Conservation (phyloP, 192 early-diverging fungal genomes). For the Glomus cerebriforme region DNA sequence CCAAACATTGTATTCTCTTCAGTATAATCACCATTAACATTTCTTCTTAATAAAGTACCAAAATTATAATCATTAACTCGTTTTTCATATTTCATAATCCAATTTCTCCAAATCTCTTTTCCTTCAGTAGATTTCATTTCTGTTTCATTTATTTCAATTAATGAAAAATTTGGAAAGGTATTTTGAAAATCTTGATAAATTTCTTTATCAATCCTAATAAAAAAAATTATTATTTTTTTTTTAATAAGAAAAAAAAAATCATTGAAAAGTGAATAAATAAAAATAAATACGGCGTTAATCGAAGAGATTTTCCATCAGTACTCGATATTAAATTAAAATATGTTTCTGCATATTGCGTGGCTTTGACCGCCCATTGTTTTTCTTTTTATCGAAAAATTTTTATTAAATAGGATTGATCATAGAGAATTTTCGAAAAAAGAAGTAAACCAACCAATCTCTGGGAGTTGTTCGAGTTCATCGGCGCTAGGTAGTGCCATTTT, state of each 20-base stretch:
- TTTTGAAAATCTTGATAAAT: conserved; percentile 75
- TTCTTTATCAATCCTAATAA: conserved; percentile 76
- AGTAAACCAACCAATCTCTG: background rate
- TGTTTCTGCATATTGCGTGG: conserved; percentile 93
- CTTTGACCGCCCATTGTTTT: conserved; percentile 96
- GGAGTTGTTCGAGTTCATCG: background rate
- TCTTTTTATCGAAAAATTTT: conserved; percentile 49
- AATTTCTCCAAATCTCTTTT: conserved; percentile 89
- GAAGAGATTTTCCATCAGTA: conserved; percentile 73
- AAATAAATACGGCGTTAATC: conserved; percentile 69
- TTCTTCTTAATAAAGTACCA: conserved; percentile 84
- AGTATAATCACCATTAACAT: conserved; percentile 76
- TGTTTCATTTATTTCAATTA: conserved; percentile 78
- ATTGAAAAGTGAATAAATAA: background rate
- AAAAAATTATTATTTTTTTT: background rate
- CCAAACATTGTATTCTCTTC: conserved; percentile 90
- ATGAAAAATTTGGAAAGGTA: conserved; percentile 67
- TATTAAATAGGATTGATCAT: background rate
- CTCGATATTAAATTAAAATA: conserved; percentile 81
- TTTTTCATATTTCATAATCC: conserved; percentile 85
- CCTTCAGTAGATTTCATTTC: conserved; percentile 80
- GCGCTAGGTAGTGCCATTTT: background rate
- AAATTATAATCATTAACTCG: conserved; percentile 92
- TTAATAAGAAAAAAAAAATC: background rate
- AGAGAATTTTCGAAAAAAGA: background rate